Evolutionary conservation across 768 basidiomycete species (phyloP).

Genomic region (Trametes cubensis): DNA sequence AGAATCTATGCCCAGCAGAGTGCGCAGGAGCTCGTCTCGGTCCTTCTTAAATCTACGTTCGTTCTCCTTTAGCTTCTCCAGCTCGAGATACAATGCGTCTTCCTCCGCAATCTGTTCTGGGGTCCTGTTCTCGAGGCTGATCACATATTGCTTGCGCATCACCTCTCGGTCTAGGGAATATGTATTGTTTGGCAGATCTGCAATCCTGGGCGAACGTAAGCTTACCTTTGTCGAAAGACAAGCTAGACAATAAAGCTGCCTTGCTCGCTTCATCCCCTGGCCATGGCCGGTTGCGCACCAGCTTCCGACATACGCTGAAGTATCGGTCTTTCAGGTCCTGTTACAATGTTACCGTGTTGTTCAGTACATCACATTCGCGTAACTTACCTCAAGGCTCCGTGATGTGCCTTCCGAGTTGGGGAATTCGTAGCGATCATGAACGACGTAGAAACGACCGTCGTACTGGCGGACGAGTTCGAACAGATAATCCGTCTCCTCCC

Average conservation of each 20-base stretch:
- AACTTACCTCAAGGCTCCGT: constrained; percentile 72
- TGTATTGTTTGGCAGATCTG: not conserved
- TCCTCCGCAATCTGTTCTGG: constrained; percentile 91
- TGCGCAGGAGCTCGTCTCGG: constrained; percentile 83
- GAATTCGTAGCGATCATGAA: constrained; percentile 87
- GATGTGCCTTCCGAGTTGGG: constrained; percentile 44
- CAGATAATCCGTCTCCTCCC: constrained; percentile 92
- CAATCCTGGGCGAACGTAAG: not conserved
- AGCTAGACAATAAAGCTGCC: constrained; percentile 65
- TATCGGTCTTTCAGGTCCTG: constrained; percentile 96
- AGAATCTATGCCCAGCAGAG: constrained; percentile 83
- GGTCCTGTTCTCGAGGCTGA: constrained; percentile 86
- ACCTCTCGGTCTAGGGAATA: constrained; percentile 78
- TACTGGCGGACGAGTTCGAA: constrained; percentile 80
- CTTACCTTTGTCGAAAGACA: constrained; percentile 87
- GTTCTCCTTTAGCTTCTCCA: constrained; percentile 93
- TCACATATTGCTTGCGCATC: constrained; percentile 85
- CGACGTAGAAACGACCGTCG: constrained; percentile 87
- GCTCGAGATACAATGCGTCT: constrained; percentile 90
- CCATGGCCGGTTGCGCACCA: constrained; percentile 85
- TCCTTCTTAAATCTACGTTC: constrained; percentile 88
- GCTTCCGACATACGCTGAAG: constrained; percentile 86
- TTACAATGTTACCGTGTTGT: not conserved
- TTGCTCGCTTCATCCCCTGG: constrained; percentile 77
- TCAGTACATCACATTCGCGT: no score